These are phyloP conservation scores for Alternaria hordeiaustralica DNA, from an alignment of 2,329 filamentous ascomycete genomes.

Conservation along the genomic window DNA sequence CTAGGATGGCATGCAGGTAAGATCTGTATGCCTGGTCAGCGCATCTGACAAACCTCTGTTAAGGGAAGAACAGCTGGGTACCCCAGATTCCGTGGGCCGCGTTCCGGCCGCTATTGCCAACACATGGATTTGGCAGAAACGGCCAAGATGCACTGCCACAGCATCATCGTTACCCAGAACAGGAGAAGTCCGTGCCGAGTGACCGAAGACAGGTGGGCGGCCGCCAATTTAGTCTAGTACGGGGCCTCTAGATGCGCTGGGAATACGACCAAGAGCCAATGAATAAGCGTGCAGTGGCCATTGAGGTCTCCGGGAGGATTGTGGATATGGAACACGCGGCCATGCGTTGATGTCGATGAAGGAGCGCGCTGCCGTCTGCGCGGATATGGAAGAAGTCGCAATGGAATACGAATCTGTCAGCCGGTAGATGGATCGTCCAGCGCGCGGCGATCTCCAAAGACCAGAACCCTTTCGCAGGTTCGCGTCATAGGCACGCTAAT, in stretches of 20 bases:
- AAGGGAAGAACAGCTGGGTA: background rate
- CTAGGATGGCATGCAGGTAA: constrained; percentile 4
- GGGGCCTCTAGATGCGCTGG: constrained; percentile 17
- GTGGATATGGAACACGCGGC: constrained; percentile 1
- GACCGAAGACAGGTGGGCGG: constrained; percentile 19
- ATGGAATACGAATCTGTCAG: background rate
- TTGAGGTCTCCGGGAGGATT: constrained; percentile 21
- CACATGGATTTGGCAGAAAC: constrained; percentile 9
- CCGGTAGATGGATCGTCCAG: constrained; percentile 1
- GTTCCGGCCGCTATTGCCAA: constrained; percentile 15
- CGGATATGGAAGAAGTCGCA: background rate
- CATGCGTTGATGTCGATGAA: background rate
- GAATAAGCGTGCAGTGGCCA: constrained; percentile 20
- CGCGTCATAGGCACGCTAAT: constrained; percentile 18
- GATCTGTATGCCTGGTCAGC: constrained; percentile 5
- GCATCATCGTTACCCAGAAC: constrained; percentile 25
- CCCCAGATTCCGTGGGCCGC: constrained; percentile 16
- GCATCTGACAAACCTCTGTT: background rate
- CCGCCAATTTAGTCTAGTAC: constrained; percentile 27
- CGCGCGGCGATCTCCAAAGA: constrained; percentile 3
- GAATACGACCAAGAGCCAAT: constrained; percentile 23
- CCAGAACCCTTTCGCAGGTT: constrained; percentile 7
- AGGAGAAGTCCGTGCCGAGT: constrained; percentile 19
- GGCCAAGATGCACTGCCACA: constrained; percentile 28
- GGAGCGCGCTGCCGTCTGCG: background rate